Percentiles rank a stretch among this genome's conserved stretches.
Evolutionary conservation across 768 basidiomycete genomes (phyloP).

Genomic region (Kwoniella dejecticola): DNA sequence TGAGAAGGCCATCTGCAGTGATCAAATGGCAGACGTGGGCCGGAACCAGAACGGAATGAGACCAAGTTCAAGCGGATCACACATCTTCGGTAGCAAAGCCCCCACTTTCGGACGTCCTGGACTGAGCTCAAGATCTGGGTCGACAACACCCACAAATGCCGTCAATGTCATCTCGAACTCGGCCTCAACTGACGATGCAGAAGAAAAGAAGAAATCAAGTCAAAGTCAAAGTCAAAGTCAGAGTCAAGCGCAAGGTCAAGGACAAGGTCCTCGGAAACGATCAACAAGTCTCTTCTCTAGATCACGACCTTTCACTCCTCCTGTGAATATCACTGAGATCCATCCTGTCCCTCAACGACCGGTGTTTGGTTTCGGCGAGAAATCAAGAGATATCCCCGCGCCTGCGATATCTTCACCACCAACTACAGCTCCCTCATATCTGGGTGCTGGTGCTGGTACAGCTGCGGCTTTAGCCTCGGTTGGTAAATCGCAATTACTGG

Average conservation of each 20-base stretch:
- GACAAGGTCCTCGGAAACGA: too few relatives aligned
- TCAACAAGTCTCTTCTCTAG: conserved; percentile 27
- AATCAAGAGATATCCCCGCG: too few relatives aligned
- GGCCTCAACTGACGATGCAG: neutral
- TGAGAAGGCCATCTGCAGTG: neutral
- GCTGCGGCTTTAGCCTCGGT: neutral
- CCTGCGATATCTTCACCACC: too few relatives aligned
- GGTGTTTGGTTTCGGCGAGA: too few relatives aligned
- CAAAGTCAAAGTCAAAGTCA: too few relatives aligned
- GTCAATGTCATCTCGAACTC: neutral
- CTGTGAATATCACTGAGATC: conserved; percentile 22
- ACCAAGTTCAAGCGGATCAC: conserved; percentile 5
- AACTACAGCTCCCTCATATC: neutral
- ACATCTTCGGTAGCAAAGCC: conserved; percentile 24
- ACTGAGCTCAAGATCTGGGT: conserved; percentile 9
- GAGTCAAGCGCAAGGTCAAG: too few relatives aligned
- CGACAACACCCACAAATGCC: conserved; percentile 1
- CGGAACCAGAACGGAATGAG: neutral
- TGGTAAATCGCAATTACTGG: neutral
- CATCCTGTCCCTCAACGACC: conserved; percentile 27
- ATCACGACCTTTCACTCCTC: conserved; percentile 34
- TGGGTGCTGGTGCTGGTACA: too few relatives aligned
- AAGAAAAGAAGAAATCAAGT: conserved; percentile 2
- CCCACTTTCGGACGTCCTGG: conserved; percentile 4
- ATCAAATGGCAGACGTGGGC: too few relatives aligned